Evolutionary conservation across 371 early-diverging fungal genomes (phyloP).

Genomic region (Mortierella sp.): DNA sequence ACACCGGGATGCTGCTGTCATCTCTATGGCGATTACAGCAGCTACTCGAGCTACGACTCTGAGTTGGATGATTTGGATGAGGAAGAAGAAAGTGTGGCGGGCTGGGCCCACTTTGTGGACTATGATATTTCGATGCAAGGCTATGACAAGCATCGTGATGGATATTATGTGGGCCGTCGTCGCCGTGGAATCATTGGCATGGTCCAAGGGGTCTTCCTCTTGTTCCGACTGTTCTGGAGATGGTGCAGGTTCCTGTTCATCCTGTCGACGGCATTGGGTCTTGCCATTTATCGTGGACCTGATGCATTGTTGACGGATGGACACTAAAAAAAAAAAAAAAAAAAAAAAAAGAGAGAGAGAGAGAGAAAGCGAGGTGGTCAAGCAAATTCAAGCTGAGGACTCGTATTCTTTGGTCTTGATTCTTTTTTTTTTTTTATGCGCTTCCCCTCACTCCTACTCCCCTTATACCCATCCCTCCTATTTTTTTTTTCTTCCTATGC

Average conservation of each 20-base stretch:
- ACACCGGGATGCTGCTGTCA: slow-evolving; percentile 49
- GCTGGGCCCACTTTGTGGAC: slow-evolving; percentile 54
- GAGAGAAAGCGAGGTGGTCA: too few species aligned
- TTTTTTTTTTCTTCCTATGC: too few species aligned
- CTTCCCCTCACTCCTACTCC: too few species aligned
- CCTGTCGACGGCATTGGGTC: slow-evolving; percentile 65
- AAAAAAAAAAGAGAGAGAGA: too few species aligned
- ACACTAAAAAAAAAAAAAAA: slow-evolving; percentile 8
- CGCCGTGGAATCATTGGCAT: slow-evolving; percentile 39
- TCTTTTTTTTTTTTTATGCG: too few species aligned
- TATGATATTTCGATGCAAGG: slow-evolving; percentile 44
- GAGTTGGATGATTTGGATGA: slow-evolving; percentile 11
- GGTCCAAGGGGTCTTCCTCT: slow-evolving; percentile 37
- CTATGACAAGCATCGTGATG: slow-evolving; percentile 54
- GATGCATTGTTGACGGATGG: slow-evolving; percentile 53
- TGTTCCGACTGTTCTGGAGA: slow-evolving; percentile 65
- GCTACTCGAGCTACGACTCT: slow-evolving; percentile 19
- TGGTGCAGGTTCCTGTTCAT: slow-evolving; percentile 73
- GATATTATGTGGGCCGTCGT: slow-evolving; percentile 40
- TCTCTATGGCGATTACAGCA: slow-evolving; percentile 37
- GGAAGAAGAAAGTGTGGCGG: slow-evolving; percentile 46
- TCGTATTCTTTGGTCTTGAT: too few species aligned
- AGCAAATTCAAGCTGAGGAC: too few species aligned
- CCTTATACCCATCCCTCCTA: too few species aligned
- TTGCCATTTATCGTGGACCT: slow-evolving; percentile 71